phyloP scores from a whole-genome alignment of 495 filamentous ascomycete genomes.

The Tetracladium marchalianum region DNA sequence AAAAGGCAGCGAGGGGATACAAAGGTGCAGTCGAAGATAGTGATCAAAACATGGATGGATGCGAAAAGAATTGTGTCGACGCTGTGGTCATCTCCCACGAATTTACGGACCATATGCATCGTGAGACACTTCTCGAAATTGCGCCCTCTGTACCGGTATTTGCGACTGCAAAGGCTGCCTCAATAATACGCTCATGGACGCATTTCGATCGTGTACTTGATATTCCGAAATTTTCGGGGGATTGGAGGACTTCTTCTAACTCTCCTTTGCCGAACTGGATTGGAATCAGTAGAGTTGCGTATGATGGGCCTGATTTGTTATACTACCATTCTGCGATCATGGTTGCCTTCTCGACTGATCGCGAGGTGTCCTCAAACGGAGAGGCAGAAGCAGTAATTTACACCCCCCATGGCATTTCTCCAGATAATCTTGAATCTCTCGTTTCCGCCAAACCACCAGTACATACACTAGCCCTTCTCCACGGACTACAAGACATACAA shows the following conservation, averaged over 20 bases:
- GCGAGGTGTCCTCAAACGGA: background rate
- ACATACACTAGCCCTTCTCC: slow-evolving; percentile 38
- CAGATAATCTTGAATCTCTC: slow-evolving; percentile 25
- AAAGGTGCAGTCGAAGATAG: slow-evolving; percentile 1
- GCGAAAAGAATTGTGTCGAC: slow-evolving; percentile 27
- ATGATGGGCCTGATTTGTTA: slow-evolving; percentile 28
- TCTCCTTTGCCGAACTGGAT: slow-evolving; percentile 40
- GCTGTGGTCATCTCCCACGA: slow-evolving; percentile 41
- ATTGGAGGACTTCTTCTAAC: slow-evolving; percentile 16
- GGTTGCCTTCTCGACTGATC: slow-evolving; percentile 29
- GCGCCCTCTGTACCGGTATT: slow-evolving; percentile 36
- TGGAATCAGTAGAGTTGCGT: slow-evolving; percentile 33
- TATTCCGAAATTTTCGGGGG: slow-evolving; percentile 4
- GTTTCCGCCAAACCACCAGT: slow-evolving; percentile 28
- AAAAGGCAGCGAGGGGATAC: slow-evolving; percentile 22
- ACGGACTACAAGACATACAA: slow-evolving; percentile 45
- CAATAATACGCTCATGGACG: slow-evolving; percentile 34
- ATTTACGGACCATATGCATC: slow-evolving; percentile 50
- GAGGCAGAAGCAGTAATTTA: slow-evolving; percentile 40
- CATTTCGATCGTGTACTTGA: slow-evolving; percentile 34
- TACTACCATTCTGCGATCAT: slow-evolving; percentile 45
- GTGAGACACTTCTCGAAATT: slow-evolving; percentile 38
- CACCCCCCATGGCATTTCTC: slow-evolving; percentile 44
- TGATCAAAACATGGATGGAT: slow-evolving; percentile 8
- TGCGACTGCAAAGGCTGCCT: slow-evolving; percentile 36